Evolutionary conservation across 495 filamentous ascomycete species (phyloP), one percentile per base, ranked within the genome.

Genomic region (Elaphomyces granulatus): DNA sequence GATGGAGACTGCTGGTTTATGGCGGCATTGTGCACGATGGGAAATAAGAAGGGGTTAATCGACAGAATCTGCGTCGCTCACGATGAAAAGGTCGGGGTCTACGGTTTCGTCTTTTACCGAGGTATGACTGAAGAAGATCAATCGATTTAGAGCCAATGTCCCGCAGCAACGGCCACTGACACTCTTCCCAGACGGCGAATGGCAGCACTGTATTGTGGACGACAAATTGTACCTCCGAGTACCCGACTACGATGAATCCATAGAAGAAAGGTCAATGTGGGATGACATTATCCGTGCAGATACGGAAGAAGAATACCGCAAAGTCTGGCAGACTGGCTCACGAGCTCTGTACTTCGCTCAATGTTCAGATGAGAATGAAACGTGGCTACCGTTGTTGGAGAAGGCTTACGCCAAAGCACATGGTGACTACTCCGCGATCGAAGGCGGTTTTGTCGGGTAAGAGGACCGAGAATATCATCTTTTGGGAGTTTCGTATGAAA

Each of bases 371-470:
- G 68, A 75, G 17, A 87, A 92, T 51, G 88, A 96, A 62, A 96
- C 86, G 0, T 96, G 88, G 88, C 64, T 96, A 18, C 88, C 88
- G 1, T 60, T 96, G 34, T 71, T 96, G 2, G 88, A 96, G 52
- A 96, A 96, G 58, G 88, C 88, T 0, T 96, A 90, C 59, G 88
- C 88, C 34, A 96, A 96, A 56, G 87, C 86, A 8, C 88, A 96
- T 49, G 86, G 85, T 2, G 83, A 90, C 53, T 93, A 80, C 49
- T 68, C 73, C 8, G 70, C 85, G 1, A 86, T 94, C 35, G 80
- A 88, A 44, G 85, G 86, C 15, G 87, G 87, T 1, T 87, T 77
- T 53, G 80, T 81, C 15, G 84, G 77, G 69, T 74, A 56, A 33
- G 55, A n/a, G n/a, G n/a, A n/a, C 46, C 17, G 15, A 15, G n/a